A percentile compares a stretch with the other conserved stretches of the same genome.
Evolutionary conservation across 2,329 filamentous ascomycete genomes (phyloP).

Genomic region (Cladorrhinum sp.): DNA sequence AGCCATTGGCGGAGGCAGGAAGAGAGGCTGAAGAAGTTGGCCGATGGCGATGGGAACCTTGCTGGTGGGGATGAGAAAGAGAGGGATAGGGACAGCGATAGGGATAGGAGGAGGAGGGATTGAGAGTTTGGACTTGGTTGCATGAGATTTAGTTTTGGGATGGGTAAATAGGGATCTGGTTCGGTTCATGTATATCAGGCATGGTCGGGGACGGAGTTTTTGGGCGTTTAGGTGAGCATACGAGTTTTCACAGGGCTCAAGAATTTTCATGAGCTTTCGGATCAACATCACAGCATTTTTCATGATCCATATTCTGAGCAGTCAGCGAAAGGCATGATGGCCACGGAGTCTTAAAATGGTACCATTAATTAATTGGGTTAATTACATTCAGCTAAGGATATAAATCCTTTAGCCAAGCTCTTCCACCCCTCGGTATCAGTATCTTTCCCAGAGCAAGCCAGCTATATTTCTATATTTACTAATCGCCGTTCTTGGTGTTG

Average conservation of each 20-base stretch:
- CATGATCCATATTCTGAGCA: too few relatives aligned
- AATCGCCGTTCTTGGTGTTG: too few relatives aligned
- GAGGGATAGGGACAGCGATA: not conserved
- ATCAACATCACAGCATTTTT: too few relatives aligned
- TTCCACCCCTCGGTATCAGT: not conserved
- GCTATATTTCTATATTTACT: too few relatives aligned
- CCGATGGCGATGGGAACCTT: conserved; percentile 12
- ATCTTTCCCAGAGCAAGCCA: not conserved
- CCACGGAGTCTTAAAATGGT: not conserved
- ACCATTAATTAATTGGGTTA: not conserved
- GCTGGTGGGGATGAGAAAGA: not conserved
- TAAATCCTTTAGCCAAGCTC: not conserved
- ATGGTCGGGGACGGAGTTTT: not conserved
- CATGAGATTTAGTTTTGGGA: too few relatives aligned
- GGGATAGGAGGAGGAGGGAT: not conserved
- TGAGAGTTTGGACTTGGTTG: too few relatives aligned
- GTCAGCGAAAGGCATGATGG: not conserved
- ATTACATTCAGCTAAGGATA: not conserved
- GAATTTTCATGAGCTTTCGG: too few relatives aligned
- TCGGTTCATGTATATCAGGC: not conserved
- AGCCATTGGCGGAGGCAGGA: conserved; percentile 83
- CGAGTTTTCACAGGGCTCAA: too few relatives aligned
- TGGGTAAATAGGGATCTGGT: not conserved
- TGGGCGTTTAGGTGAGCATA: not conserved
- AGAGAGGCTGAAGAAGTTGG: conserved; percentile 55